Evolutionary conservation across 2,329 filamentous ascomycete species (phyloP), one percentile per base, ranked within the genome.

Genomic region (Aspergillus oerlinghausenensis): DNA sequence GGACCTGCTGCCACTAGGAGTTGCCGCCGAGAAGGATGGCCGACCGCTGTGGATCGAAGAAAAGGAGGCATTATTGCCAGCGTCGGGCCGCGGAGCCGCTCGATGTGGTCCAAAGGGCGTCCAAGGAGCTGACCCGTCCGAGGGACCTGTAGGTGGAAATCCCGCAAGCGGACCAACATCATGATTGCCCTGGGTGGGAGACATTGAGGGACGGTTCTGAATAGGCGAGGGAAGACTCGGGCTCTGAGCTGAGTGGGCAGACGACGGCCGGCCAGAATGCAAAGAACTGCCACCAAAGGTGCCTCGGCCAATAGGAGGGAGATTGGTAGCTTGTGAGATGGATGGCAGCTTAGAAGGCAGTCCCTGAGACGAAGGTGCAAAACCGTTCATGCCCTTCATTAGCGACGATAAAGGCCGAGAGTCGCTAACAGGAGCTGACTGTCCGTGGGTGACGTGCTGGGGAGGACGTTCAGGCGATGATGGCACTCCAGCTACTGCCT

Each of bases 171-270:
- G 75, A 3, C 76, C 76, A 49, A 79, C 67, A 65, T 82, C 72
- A 69, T 77, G 67, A 67, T 82, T 71, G 55, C 80, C 72, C 70
- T 82, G 66, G 55, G 80, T 77, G 23, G 78, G 77, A 21, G 78
- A 79, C 71, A 79, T 77, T 1, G 76, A 75, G 1, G 77, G 76
- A 14, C 72, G 74, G 55, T 77, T 78, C 49, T 78, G 71, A 21
- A 78, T 72, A 19, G 76, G 75, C 7, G 76, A 77, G 14, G 69
- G 65, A 35, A 70, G 63, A 25, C 49, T 62, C 35, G 65, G 69
- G 50, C 67, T 70, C 47, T 71, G 68, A 6, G 64, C 60, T 25
- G 75, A 75, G 54, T 78, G 73, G 45, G 75, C 75, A 4, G 76
- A 77, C 19, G 73, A 70, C n/a, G 75, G 75, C 40, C 74, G 75